Base-by-base conservation (phyloP, 1,284 basidiomycete species). In the Prillingera fragicola region DNA sequence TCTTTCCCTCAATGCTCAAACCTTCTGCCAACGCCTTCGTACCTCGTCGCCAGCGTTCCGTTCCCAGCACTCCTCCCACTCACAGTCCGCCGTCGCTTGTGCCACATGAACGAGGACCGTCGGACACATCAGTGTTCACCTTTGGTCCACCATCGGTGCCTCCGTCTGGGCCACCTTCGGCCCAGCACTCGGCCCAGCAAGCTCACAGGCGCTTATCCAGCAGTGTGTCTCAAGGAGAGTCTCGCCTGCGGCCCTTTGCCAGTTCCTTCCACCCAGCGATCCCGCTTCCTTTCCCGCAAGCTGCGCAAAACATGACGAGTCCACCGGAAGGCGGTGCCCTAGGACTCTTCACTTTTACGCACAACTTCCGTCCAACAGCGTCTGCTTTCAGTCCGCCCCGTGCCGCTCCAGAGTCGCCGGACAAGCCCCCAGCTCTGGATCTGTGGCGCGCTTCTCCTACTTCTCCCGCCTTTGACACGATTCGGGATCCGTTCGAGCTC, bases 271-370 rank as follows among this genome's bases (percentile, higher is more conserved):
- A 32, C 3, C 39, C 39, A 0, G 23, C 5, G 4, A 5, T 24
- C n/a, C 12, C 38, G 12, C 21, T 29, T 8, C 27, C 27, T 13
- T 18, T 21, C 6, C 12, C 28, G 5, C 2, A 15, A 4, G 14
- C 15, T 8, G 39, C 17, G 5, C 4, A 19, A 4, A 5, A 22
- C 28, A 10, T 15, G 19, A 10, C 18, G 19, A n/a, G n/a, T n/a
- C n/a, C n/a, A n/a, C n/a, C n/a, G n/a, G n/a, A 12, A 3, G 33
- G 38, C 22, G 45, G 43, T n/a, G 45, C 49, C 0, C 39, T 53
- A 1, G 47, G 47, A 1, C 44, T 53, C 5, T 53, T 53, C 39
- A 53, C 51, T 0, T 53, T 49, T 22, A 44, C 41, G 1, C 40
- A 48, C 31, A 46, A 47, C 24, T 28, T 48, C 3, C 45, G 50